Evolutionary conservation across 306 rosid genomes (phyloP).

Genomic region (Ammopiptanthus mongolicus): DNA sequence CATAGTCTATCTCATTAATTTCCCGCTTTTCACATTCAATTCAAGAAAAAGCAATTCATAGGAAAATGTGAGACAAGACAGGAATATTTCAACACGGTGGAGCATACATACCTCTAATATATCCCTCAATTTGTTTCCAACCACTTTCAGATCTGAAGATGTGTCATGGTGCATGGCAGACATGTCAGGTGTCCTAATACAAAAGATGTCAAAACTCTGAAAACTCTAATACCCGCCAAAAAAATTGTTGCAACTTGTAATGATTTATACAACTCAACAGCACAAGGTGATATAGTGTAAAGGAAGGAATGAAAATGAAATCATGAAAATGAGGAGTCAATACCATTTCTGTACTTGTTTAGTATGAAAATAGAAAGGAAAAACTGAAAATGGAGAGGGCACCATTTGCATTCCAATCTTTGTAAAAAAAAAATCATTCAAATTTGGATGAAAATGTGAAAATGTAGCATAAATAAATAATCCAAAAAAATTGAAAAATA

Average conservation of each 20-base stretch:
- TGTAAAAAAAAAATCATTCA: neutral
- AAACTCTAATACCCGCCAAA: neutral
- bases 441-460: neutral
- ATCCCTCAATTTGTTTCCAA: slow-evolving; percentile 69
- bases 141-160: slow-evolving; percentile 69
- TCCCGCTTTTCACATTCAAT: neutral
- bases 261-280: slow-evolving; percentile 4
- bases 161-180: slow-evolving; percentile 87
- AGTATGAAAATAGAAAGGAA: neutral
- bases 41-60: neutral
- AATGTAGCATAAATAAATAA: no score
- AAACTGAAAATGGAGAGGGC: neutral
- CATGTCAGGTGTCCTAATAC: slow-evolving; percentile 89
- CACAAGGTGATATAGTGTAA: neutral
- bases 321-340: neutral
- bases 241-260: neutral
- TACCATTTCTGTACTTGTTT: neutral
- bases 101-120: slow-evolving; percentile 60
- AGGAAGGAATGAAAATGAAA: neutral
- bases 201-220: slow-evolving; percentile 20
- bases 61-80: neutral
- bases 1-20: neutral
- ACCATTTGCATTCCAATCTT: neutral
- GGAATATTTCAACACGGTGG: neutral
- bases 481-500: neutral